Evolutionary conservation across 73 alveolate genomes (phyloP), one percentile per base, ranked within the genome.

Genomic region (Symbiodinium natans): DNA sequence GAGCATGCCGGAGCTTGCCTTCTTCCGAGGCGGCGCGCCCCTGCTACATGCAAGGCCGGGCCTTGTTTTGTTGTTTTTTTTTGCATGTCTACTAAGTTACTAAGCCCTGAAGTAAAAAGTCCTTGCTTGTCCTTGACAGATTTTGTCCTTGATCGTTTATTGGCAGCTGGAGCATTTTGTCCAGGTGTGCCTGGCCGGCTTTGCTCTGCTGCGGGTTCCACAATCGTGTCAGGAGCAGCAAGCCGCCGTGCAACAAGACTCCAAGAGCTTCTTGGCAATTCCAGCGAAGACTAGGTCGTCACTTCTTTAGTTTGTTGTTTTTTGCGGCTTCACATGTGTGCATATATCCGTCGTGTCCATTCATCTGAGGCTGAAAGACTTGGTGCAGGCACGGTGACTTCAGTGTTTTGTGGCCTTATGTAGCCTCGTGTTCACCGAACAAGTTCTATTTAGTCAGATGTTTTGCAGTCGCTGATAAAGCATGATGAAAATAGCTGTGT

Each of bases 181-280:
- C 36, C 31, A 38, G 86, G 36, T 59, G 75, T 75, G 87, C 71
- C 95, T 63, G 46, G 95, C 48, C 25, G 73, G 7, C 43, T 89
- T 63, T 68, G 86, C 95, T 68, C 41, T 74, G 17, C 33, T 41
- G 56, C 87, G 41, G 77, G n/a, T 90, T 77, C 80, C 80, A 13
- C 80, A 13, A 63, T 63, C 33, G 38, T 63, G 33, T 84, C 77
- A 56, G 95, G 95, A 25, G 97, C 97, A 41, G 97, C 97, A 40
- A 90, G 83, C 2, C 52, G 97, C 38, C 97, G 97, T 19, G 75
- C 83, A n/a, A 77, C 54, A 11, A 59, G 75, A 25, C 86, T 73
- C 54, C 97, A 71, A 15, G 97, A 90, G 77, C 87, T 63, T 13
- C 80, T 63, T 36, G 80, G 80, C 80, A 52, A 21, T 3, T 10